Evolutionary conservation across 2,329 filamentous ascomycete species (phyloP), one percentile per base, ranked within the genome.

Genomic region (Amesomyces nigricolor): DNA sequence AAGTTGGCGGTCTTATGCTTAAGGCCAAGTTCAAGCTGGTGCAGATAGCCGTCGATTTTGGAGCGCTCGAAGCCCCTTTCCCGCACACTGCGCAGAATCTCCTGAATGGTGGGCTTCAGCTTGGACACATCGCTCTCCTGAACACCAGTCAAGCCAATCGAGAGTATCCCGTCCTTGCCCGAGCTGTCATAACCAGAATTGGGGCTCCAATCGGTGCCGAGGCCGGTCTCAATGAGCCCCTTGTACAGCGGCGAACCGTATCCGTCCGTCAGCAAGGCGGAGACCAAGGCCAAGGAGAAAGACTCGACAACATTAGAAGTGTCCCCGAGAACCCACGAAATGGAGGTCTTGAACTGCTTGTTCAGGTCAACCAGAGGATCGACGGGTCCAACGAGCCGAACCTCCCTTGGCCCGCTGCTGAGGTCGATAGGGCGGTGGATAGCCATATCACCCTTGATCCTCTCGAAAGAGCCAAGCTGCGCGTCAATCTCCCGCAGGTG

Each of bases 1-100:
- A 99, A 99, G 65, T 88, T 91, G 53, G 94, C 89, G 0, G 91
- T 96, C 77, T 97, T 97, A 74, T 99, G 91, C 73, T 96, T 96
- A 47, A 97, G 74, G 0, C 86, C 81, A n/a, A 99, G 79, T 68
- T 99, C 94, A 4, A 97, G 74, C 70, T 97, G 92, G 70, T 99
- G 94, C 52, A 99, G 78, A 60, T 95, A 88, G 2, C 94, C 94
- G 60, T 96, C 89, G 57, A 99, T 89, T 71, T 99, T 99, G 64
- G 86, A 83, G 65, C 86, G 79, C 57, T 94, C 91, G 63, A 99
- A 96, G 0, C 94, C 92, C 57, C 86, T 88, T 26, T 84, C 74
- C 16, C 84, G 80, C 6, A 83, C 82, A 45, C 89, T 83, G 26
- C 77, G 76, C 53, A 96, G 77, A 3, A 92, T 89, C 30, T 82